Evolutionary conservation across 345 rosid genomes (phyloP), one percentile per base, ranked within the genome.

Genomic region (Murraya paniculata): DNA sequence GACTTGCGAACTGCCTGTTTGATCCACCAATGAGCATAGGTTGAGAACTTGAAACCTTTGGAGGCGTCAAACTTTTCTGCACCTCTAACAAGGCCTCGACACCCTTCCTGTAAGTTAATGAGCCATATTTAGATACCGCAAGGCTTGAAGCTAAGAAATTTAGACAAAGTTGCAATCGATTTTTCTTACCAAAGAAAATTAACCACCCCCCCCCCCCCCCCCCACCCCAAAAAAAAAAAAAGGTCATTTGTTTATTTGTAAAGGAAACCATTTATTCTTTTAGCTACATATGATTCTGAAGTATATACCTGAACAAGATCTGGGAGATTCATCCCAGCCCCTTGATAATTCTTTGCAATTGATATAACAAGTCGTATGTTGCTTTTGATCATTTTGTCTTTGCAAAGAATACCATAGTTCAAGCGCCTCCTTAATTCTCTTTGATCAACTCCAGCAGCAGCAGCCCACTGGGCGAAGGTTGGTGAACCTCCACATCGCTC

Each of bases 331-430:
- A 94, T 86, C 55, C 99, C 98, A 82, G 87, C 90, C 48, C 95
- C 95, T 81, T 89, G 95, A 84, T 92, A 96, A 75, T 91, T 94
- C 88, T 90, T 96, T 2, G 99, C 98, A 79, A 96, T 92, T 19
- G 99, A 96, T 76, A 96, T 91, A 74, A 96, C 99, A 58, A 96
- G 99, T 76, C 99, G 89, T 68, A 94, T 87, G 86, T 96, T 96
- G 89, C 94, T 90, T 88, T 89, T 96, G 56, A 96, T 88, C 98
- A 96, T 96, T 84, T 74, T 96, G 82, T 96, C 97, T 81, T 92
- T 96, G 90, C 99, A 96, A 78, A 78, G 25, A 31, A 57, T 67
- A 60, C 97, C 99, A 77, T 94, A 59, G 82, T 84, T 81, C 81
- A 96, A 75, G 76, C 95, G 97, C 74, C 62, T 87, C 82, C 94